These are phyloP conservation scores for Talaromyces amestolkiae DNA, from an alignment of 2,329 filamentous ascomycete species.

Conservation along the genomic window DNA sequence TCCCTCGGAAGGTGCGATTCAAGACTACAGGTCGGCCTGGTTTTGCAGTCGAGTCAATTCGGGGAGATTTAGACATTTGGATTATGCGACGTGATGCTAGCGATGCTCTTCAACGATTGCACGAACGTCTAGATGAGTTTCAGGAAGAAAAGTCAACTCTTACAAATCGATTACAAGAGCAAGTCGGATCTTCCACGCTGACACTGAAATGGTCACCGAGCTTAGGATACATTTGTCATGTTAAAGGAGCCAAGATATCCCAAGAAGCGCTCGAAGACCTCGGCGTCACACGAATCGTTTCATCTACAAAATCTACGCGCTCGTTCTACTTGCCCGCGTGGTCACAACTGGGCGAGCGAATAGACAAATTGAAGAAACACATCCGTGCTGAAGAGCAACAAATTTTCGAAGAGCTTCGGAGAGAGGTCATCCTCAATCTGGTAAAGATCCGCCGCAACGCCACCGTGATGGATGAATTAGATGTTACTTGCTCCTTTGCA, in stretches of 20 bases:
- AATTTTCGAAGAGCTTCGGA: constrained; percentile 72
- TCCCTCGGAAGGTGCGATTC: constrained; percentile 52
- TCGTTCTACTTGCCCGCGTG: constrained; percentile 82
- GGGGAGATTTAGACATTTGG: constrained; percentile 54
- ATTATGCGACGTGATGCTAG: constrained; percentile 68
- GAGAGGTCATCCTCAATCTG: constrained; percentile 74
- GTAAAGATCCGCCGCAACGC: constrained; percentile 86
- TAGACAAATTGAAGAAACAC: constrained; percentile 73
- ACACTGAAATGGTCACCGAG: constrained; percentile 82
- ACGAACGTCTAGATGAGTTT: constrained; percentile 63
- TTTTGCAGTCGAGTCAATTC: constrained; percentile 35
- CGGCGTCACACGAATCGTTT: constrained; percentile 58
- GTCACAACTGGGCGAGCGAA: constrained; percentile 73
- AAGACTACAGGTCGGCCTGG: constrained; percentile 29
- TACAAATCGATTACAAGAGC: constrained; percentile 59
- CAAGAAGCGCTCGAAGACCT: constrained; percentile 43
- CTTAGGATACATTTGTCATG: constrained; percentile 84
- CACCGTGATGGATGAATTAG: constrained; percentile 86
- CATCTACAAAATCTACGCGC: constrained; percentile 77
- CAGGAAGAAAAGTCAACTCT: constrained; percentile 60
- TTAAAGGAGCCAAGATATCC: constrained; percentile 73
- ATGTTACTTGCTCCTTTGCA: constrained; percentile 84
- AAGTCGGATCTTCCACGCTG: constrained; percentile 63
- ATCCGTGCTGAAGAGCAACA: constrained; percentile 82
- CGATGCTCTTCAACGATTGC: constrained; percentile 61